These are phyloP conservation scores for Didymella glomerata DNA, from an alignment of 2,329 filamentous ascomycete species.

Conservation along the genomic window DNA sequence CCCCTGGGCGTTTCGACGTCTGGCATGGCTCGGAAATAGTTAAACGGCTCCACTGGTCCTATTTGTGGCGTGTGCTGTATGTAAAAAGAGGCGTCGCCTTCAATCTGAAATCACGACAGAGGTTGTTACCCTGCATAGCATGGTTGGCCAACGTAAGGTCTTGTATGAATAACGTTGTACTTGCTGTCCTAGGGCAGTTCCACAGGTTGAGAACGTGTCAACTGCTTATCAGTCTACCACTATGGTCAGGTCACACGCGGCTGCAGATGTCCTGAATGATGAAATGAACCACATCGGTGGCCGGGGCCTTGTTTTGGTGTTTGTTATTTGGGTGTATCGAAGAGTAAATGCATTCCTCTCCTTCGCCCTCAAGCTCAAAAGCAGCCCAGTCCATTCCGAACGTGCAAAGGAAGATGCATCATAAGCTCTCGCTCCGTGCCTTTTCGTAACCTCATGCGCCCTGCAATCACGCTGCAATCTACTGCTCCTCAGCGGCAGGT, in stretches of 20 bases:
- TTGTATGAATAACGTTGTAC: neutral
- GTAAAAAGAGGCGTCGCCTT: neutral
- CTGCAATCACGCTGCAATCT: constrained; percentile 33
- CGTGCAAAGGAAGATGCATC: constrained; percentile 46
- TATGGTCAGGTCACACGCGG: neutral
- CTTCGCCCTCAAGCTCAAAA: constrained; percentile 36
- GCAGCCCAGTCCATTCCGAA: constrained; percentile 40
- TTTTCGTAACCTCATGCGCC: constrained; percentile 45
- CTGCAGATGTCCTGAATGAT: neutral
- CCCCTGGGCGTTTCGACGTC: constrained; percentile 2
- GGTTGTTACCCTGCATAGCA: neutral
- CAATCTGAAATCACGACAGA: neutral
- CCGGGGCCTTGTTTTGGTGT: constrained; percentile 39
- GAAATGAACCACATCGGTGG: constrained; percentile 23
- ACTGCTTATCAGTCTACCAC: neutral
- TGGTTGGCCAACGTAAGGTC: neutral
- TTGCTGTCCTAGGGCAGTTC: too few relatives aligned
- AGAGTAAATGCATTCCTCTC: constrained; percentile 45
- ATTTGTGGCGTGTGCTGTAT: neutral
- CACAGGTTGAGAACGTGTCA: neutral
- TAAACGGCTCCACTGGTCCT: neutral
- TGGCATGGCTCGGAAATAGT: constrained; percentile 5
- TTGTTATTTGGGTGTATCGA: constrained; percentile 41
- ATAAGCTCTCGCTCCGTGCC: constrained; percentile 39
- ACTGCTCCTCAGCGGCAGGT: constrained; percentile 46